These are phyloP conservation scores for Colletotrichum cereale DNA, from an alignment of 2,329 filamentous ascomycete genomes.

Conservation along the genomic window DNA sequence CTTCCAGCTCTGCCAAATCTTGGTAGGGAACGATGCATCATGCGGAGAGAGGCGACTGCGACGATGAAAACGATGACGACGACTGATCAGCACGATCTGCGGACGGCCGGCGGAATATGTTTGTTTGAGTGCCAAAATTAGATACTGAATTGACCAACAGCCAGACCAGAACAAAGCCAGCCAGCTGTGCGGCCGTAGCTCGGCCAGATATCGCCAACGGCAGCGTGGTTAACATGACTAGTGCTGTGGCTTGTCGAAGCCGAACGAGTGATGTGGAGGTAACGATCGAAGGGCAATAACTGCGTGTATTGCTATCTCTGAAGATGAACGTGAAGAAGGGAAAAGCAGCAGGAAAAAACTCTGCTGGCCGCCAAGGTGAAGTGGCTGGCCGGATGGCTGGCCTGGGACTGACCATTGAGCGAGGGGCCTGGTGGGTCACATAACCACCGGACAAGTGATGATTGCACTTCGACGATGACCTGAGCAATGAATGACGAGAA, in stretches of 20 bases:
- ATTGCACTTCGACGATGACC: background rate
- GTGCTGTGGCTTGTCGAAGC: background rate
- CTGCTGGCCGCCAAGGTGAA: too few relatives aligned
- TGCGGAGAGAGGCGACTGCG: background rate
- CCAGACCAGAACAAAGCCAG: background rate
- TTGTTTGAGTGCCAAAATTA: background rate
- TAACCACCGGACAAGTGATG: background rate
- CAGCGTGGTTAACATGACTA: background rate
- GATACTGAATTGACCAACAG: slow-evolving; percentile 2
- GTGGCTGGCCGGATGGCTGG: too few relatives aligned
- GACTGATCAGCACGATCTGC: background rate
- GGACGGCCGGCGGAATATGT: background rate
- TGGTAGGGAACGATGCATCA: slow-evolving; percentile 40
- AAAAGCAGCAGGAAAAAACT: too few relatives aligned
- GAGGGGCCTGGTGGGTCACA: too few relatives aligned
- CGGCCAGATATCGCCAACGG: slow-evolving; percentile 1
- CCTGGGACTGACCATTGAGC: too few relatives aligned
- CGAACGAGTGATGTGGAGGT: too few relatives aligned
- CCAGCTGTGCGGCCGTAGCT: background rate
- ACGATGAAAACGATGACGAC: background rate
- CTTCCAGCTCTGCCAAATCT: slow-evolving; percentile 51
- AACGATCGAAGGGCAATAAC: too few relatives aligned
- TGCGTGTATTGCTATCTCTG: too few relatives aligned
- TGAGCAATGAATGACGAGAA: too few relatives aligned
- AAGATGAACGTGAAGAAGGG: too few relatives aligned